Percentiles rank a stretch among this genome's conserved stretches.
Conservation (phyloP, 2,329 filamentous ascomycete species). For the Huntiella decipiens region DNA sequence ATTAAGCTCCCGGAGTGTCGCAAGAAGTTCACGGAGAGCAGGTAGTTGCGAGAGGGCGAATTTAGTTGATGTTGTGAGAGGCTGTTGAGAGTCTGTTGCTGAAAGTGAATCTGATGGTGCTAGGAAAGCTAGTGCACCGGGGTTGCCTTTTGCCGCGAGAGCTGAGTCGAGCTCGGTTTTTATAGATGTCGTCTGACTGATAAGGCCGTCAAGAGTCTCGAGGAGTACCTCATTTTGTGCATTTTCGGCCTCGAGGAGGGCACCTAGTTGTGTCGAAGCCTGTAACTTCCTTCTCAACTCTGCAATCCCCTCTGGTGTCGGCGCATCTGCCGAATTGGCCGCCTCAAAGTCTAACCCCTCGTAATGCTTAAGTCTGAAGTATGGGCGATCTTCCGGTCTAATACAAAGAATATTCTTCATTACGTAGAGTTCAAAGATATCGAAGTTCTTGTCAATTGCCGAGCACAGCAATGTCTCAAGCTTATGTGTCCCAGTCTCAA, state of each 20-base stretch:
- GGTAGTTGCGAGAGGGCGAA: conserved; percentile 75
- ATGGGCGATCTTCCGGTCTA: conserved; percentile 48
- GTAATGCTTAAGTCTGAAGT: conserved; percentile 73
- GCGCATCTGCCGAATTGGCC: conserved; percentile 14
- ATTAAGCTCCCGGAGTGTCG: conserved; percentile 41
- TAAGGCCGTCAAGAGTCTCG: conserved; percentile 31
- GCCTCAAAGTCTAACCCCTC: conserved; percentile 38
- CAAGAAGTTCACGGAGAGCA: conserved; percentile 48
- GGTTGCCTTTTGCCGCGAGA: conserved; percentile 10
- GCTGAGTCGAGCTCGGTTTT: conserved; percentile 15
- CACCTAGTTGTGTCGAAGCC: conserved; percentile 60
- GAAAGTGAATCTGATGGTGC: conserved; percentile 31
- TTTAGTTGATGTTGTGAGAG: conserved; percentile 50
- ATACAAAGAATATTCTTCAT: conserved; percentile 69
- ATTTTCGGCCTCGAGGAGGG: conserved; percentile 48
- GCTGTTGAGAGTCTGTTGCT: conserved; percentile 30
- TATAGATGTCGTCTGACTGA: conserved; percentile 10
- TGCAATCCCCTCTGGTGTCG: conserved; percentile 49
- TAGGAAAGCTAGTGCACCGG: conserved; percentile 36
- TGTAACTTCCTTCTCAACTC: conserved; percentile 54
- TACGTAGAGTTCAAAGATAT: conserved; percentile 76
- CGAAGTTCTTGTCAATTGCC: conserved; percentile 68
- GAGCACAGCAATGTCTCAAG: conserved; percentile 66
- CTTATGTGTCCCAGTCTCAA: conserved; percentile 75
- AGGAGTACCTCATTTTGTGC: conserved; percentile 55